These are phyloP conservation scores for Boletus bicolor DNA, from an alignment of 768 basidiomycete species.

Conservation along the genomic window DNA sequence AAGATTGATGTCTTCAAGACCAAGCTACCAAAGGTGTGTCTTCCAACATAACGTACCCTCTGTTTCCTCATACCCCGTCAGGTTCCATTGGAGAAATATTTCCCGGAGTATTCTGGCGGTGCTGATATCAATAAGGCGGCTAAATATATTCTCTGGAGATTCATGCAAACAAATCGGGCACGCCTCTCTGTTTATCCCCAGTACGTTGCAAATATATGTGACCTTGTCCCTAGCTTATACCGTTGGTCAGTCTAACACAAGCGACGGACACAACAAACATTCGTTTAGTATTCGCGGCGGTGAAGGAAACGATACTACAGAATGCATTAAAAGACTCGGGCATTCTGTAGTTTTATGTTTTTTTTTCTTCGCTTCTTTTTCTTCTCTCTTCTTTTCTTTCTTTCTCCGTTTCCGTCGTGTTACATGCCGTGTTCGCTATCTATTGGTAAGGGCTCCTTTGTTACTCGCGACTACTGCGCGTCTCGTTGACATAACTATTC, in stretches of 20 bases:
- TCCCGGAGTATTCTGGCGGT: conserved; percentile 87
- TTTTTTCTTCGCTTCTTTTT: neutral
- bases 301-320: conserved; percentile 91
- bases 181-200: conserved; percentile 88
- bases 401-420: neutral
- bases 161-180: conserved; percentile 88
- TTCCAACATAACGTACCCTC: rapidly evolving
- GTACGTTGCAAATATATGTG: conserved; percentile 40
- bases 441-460: no score
- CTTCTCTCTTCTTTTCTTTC: neutral
- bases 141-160: conserved; percentile 92
- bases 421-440: no score
- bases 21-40: conserved; percentile 54
- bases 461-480: neutral
- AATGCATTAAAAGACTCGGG: conserved; percentile 85
- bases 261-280: conserved; percentile 89
- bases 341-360: conserved; percentile 49
- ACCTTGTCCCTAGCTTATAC: neutral
- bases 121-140: conserved; percentile 91
- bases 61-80: conserved; percentile 19
- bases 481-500: neutral
- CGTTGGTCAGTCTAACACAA: conserved; percentile 61
- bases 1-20: conserved; percentile 77
- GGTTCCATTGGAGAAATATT: conserved; percentile 75
- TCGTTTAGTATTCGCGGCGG: conserved; percentile 76